Evolutionary conservation across 495 filamentous ascomycete species (phyloP).

Genomic region (Aspergillus ellipticus): DNA sequence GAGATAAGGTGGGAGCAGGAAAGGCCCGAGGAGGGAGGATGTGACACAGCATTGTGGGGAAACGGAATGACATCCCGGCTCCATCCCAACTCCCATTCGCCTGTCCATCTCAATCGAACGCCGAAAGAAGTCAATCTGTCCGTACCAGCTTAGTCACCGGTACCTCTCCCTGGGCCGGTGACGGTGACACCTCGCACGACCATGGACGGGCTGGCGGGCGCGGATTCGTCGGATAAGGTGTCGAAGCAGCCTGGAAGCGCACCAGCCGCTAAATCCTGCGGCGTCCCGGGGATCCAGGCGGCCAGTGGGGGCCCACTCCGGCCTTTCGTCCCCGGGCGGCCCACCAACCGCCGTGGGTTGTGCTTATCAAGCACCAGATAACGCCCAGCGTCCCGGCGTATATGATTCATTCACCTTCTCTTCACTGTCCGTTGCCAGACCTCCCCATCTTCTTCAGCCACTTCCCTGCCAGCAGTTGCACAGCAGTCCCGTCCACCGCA

Average conservation of each 20-base stretch:
- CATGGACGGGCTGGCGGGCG: neutral
- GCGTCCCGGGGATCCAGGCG: too few relatives aligned
- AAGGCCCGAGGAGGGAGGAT: too few relatives aligned
- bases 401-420: constrained; percentile 1
- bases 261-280: neutral
- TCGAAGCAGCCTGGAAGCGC: neutral
- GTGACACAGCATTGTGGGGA: too few relatives aligned
- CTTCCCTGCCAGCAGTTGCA: neutral
- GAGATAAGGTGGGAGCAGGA: too few relatives aligned
- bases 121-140: too few relatives aligned
- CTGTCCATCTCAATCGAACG: too few relatives aligned
- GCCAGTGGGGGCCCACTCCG: too few relatives aligned
- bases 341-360: neutral
- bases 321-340: constrained; percentile 5
- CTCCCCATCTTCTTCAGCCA: neutral
- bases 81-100: too few relatives aligned
- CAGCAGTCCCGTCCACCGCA: neutral
- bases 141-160: too few relatives aligned
- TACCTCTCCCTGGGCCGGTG: too few relatives aligned
- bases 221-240: constrained; percentile 14
- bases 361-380: constrained; percentile 16
- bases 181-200: too few relatives aligned
- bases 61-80: too few relatives aligned
- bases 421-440: neutral
- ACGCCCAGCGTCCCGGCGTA: neutral